Conservation (phyloP, 2,329 filamentous ascomycete species). For the Fusarium sp. region DNA sequence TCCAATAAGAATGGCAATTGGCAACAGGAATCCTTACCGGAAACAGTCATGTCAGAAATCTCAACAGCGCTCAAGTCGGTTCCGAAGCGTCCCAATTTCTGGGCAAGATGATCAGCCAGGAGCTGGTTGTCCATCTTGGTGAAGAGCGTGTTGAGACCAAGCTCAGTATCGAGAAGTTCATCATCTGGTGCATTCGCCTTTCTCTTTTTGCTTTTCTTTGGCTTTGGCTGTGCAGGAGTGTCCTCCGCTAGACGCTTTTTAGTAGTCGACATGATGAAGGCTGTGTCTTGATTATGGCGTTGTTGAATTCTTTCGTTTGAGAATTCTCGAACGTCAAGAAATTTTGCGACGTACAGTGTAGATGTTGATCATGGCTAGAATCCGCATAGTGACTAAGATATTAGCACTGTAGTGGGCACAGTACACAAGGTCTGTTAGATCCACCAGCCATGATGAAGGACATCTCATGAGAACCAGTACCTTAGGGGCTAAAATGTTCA, state of each 20-base stretch:
- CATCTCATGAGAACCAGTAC: slow-evolving; percentile 10
- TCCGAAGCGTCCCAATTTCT: slow-evolving; percentile 80
- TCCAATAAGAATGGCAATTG: neutral
- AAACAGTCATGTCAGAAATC: slow-evolving; percentile 81
- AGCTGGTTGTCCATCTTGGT: slow-evolving; percentile 83
- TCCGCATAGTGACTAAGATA: accelerated
- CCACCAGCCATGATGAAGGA: slow-evolving; percentile 23
- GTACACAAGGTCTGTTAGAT: slow-evolving; percentile 1
- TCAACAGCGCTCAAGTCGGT: slow-evolving; percentile 85
- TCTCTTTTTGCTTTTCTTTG: slow-evolving; percentile 62
- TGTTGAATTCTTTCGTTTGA: neutral
- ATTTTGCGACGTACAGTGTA: slow-evolving; percentile 39
- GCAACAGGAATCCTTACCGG: slow-evolving; percentile 62
- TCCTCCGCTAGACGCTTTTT: slow-evolving; percentile 67
- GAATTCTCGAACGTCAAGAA: slow-evolving; percentile 33
- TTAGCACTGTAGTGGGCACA: slow-evolving; percentile 19
- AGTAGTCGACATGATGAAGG: slow-evolving; percentile 51
- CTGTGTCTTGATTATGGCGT: slow-evolving; percentile 6
- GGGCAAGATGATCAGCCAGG: slow-evolving; percentile 85
- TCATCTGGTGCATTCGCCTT: slow-evolving; percentile 67
- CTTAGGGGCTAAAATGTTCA: neutral
- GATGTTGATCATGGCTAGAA: neutral
- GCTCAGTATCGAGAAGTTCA: slow-evolving; percentile 70
- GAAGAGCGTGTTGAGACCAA: slow-evolving; percentile 82
- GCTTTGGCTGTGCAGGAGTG: slow-evolving; percentile 50